phyloP scores from a whole-genome alignment of 306 rosid species.

The Trichosanthes truncata region DNA sequence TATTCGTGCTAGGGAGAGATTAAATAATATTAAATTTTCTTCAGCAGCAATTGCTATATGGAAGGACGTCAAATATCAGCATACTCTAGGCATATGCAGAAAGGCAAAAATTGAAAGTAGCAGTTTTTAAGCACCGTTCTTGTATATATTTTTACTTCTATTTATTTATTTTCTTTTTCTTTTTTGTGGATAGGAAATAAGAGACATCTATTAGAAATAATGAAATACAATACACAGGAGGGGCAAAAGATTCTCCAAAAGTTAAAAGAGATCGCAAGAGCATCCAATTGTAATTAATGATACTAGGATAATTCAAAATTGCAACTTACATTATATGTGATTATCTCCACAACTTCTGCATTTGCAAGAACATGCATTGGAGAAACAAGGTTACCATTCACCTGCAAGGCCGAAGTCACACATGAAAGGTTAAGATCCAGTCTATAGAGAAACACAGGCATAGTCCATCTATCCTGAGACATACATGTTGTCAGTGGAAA shows the following conservation, averaged over 20 bases:
- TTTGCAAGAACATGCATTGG: slow-evolving; percentile 79
- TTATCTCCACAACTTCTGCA: slow-evolving; percentile 99
- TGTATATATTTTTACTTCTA: not conserved
- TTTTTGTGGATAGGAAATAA: not conserved
- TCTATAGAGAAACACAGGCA: not conserved
- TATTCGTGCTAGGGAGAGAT: not conserved
- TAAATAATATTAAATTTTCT: not conserved
- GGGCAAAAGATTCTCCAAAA: not conserved
- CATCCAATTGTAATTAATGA: not conserved
- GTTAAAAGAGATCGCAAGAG: not conserved
- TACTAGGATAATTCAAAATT: slow-evolving; percentile 1
- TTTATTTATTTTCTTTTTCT: not conserved
- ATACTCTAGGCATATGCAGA: not conserved
- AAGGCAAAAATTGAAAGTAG: not conserved
- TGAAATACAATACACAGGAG: not conserved
- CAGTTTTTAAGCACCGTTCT: slow-evolving; percentile 27
- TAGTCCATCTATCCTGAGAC: slow-evolving; percentile 7
- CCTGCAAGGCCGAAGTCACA: slow-evolving; percentile 49
- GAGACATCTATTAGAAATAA: not conserved
- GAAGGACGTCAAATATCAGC: not conserved
- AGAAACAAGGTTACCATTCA: slow-evolving; percentile 88
- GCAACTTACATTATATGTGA: slow-evolving; percentile 82
- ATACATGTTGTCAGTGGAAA: slow-evolving; percentile 9
- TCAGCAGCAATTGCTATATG: not conserved
- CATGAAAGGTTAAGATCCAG: slow-evolving; percentile 1